Conservation (phyloP, 257 asterid genomes). For the Solanum bulbocastanum region DNA sequence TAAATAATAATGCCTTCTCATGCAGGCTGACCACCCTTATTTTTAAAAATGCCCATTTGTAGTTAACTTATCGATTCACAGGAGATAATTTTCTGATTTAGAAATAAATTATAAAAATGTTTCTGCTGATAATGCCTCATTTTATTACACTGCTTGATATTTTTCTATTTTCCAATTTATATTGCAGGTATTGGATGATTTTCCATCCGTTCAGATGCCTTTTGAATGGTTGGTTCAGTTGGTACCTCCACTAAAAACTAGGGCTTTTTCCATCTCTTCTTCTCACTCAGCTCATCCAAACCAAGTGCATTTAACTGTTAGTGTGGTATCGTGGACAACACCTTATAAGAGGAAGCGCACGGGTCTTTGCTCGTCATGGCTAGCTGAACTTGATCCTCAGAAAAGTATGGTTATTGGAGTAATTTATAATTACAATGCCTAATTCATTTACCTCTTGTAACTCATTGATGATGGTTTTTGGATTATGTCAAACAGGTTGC, state of each 20-base stretch:
- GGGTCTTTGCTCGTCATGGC: conserved; percentile 97
- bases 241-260: conserved; percentile 74
- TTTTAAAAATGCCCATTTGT: background rate
- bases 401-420: conserved; percentile 28
- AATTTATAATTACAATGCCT: background rate
- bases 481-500: conserved; percentile 37
- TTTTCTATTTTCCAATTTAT: background rate
- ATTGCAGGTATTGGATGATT: conserved; percentile 75
- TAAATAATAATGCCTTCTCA: background rate
- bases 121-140: background rate
- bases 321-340: conserved; percentile 78
- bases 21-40: background rate
- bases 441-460: background rate
- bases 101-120: background rate
- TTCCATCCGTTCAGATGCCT: conserved; percentile 90
- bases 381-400: conserved; percentile 75
- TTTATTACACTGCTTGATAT: background rate
- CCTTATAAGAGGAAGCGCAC: conserved; percentile 75
- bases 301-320: conserved; percentile 78
- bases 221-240: conserved; percentile 91
- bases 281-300: conserved; percentile 73
- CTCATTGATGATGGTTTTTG: background rate
- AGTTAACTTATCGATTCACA: background rate
- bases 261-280: conserved; percentile 89
- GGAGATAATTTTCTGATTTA: background rate